Evolutionary conservation across 768 basidiomycete species (phyloP), one percentile per base, ranked within the genome.

Genomic region (Lepiota subincarnata): DNA sequence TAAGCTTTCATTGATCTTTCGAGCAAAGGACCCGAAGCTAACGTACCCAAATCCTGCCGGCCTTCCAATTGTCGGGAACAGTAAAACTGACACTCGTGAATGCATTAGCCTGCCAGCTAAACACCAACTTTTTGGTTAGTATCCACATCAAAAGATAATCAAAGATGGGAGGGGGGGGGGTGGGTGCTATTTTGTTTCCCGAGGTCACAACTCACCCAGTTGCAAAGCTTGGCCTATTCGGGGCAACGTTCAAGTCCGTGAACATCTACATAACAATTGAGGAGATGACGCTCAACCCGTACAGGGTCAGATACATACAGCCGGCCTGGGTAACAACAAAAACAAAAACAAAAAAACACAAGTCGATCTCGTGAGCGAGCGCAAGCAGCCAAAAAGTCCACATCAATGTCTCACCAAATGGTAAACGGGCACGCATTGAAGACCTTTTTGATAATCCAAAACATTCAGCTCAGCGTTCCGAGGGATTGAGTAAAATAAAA

Each of bases 381-480:
- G 39, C 38, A 41, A 14, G 18, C 16, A 39, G 13, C 19, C n/a
- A n/a, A n/a, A 8, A 3, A 48, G 72, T 50, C n/a, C 8, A 26
- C 5, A 24, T 24, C 24, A 24, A 5, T 26, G 24, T 24, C 45
- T 35, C 60, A 84, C 86, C 86, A 87, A 55, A 87, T 75, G 2
- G 84, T 87, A 67, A 84, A 87, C 0, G 83, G 76, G 60, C 86
- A 87, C 2, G 68, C 73, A 68, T 87, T 87, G 61, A 73, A 72
- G 20, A 82, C 78, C 73, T 74, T n/a, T n/a, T n/a, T 20, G 48
- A 22, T 35, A 35, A n/a, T 34, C 12, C n/a, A 24, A 42, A 6
- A 39, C 11, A n/a, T n/a, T n/a, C n/a, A 47, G 20, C 1, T 38
- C 11, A 51, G 43, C 38, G 39, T 4, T 44, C 8, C 20, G 12